Evolutionary conservation across 345 rosid species (phyloP).

Genomic region (Dipteronia sinensis): DNA sequence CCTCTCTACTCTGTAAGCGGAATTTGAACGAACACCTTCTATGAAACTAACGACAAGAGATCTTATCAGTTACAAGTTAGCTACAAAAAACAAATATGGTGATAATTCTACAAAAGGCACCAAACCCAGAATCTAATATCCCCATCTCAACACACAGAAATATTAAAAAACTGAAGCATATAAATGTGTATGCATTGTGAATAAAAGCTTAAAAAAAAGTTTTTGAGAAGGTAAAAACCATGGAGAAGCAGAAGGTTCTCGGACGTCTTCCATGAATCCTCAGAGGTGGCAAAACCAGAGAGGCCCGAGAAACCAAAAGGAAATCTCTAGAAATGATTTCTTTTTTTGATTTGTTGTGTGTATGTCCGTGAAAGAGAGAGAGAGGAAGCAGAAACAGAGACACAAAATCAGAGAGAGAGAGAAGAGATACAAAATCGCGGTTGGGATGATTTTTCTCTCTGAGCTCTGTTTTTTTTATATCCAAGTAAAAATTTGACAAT

Average conservation of each 20-base stretch:
- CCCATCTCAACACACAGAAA: background rate
- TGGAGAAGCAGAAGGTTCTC: conserved; percentile 13
- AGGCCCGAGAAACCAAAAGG: conserved; percentile 17
- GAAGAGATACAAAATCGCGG: conserved; percentile 25
- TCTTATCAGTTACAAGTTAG: too few relatives aligned
- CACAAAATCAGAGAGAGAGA: background rate
- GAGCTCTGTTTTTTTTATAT: conserved; percentile 4
- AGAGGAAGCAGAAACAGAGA: background rate
- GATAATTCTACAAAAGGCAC: background rate
- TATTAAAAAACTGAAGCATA: background rate
- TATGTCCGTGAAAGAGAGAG: background rate
- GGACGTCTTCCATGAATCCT: conserved; percentile 21
- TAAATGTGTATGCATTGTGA: background rate
- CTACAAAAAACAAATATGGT: too few relatives aligned
- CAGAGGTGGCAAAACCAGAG: conserved; percentile 12
- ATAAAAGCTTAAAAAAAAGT: background rate
- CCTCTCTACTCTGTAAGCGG: too few relatives aligned
- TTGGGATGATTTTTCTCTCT: conserved; percentile 29
- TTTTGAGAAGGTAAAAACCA: conserved; percentile 6
- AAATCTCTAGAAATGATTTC: background rate
- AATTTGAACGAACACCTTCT: too few relatives aligned
- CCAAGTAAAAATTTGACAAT: conserved; percentile 7
- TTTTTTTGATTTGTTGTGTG: background rate
- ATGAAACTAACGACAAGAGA: too few relatives aligned
- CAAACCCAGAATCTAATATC: conserved; percentile 7